Conservation (phyloP, 1,284 basidiomycete species). For the Puccinia polysora region DNA sequence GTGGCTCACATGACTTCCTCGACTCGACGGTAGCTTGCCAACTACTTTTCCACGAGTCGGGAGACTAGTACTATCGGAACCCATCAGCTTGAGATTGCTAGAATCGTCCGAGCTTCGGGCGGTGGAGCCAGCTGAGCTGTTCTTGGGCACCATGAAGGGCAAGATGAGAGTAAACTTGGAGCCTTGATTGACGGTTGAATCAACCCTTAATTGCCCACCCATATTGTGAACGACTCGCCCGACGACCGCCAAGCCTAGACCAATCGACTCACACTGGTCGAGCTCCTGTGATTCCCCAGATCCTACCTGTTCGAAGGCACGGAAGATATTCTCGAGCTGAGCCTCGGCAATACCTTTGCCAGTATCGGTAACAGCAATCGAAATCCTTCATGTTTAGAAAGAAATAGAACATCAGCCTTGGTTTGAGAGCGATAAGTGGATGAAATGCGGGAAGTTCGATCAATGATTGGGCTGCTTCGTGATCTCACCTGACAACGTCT, state of each 20-base stretch:
- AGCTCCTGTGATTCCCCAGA: slow-evolving; percentile 53
- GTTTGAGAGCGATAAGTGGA: background rate
- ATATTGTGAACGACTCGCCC: slow-evolving; percentile 54
- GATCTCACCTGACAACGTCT: slow-evolving; percentile 13
- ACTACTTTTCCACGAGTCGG: background rate
- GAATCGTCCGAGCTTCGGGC: slow-evolving; percentile 14
- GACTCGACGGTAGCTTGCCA: background rate
- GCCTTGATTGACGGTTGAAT: slow-evolving; percentile 53
- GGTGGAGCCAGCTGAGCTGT: background rate
- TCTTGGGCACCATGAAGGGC: slow-evolving; percentile 50
- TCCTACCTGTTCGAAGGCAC: slow-evolving; percentile 80
- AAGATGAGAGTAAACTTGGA: slow-evolving; percentile 54
- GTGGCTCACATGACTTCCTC: slow-evolving; percentile 10
- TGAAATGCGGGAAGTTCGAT: background rate
- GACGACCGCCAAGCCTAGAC: slow-evolving; percentile 54
- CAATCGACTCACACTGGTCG: slow-evolving; percentile 44
- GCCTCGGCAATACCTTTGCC: slow-evolving; percentile 69
- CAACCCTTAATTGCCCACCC: slow-evolving; percentile 54
- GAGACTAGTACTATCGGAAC: background rate
- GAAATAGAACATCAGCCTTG: background rate
- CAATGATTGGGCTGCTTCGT: slow-evolving; percentile 45
- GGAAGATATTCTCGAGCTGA: slow-evolving; percentile 75
- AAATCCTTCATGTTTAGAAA: slow-evolving; percentile 61
- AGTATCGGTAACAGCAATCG: slow-evolving; percentile 71
- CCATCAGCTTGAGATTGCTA: background rate